A percentile compares a stretch with the other conserved stretches of the same genome.
These are phyloP conservation scores for Sisymbrium irio DNA, from an alignment of 345 rosid species.

Conservation along the genomic window DNA sequence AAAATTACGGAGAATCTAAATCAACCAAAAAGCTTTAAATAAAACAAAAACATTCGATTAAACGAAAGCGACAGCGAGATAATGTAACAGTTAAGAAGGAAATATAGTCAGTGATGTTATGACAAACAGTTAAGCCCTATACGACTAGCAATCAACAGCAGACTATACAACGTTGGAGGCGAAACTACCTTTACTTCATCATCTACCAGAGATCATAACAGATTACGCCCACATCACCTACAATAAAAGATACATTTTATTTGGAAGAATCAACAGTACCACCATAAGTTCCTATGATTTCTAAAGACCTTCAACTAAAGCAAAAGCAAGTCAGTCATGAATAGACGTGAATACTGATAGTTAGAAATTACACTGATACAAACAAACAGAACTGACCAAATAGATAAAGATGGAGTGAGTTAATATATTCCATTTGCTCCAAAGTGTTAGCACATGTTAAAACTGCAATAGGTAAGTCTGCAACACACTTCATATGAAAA, in stretches of 20 bases:
- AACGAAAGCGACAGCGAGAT: background rate
- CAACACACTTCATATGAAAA: background rate
- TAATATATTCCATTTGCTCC: background rate
- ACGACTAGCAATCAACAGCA: constrained; percentile 38
- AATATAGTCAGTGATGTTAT: constrained; percentile 19
- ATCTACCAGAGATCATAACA: constrained; percentile 97
- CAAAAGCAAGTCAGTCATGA: background rate
- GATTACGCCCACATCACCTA: constrained; percentile 99
- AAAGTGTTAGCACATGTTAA: constrained; percentile 18
- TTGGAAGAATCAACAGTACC: constrained; percentile 71
- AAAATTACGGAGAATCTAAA: background rate
- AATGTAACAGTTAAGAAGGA: background rate
- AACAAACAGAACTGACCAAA: background rate
- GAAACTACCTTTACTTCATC: constrained; percentile 99
- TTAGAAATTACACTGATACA: background rate
- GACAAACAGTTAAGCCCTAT: constrained; percentile 23
- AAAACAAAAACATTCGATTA: background rate
- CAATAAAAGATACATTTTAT: constrained; percentile 91
- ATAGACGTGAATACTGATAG: background rate
- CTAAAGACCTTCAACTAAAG: constrained; percentile 16
- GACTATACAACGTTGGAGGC: constrained; percentile 42
- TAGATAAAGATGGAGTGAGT: background rate
- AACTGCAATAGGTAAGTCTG: constrained; percentile 21
- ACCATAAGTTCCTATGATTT: constrained; percentile 48
- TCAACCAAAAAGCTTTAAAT: background rate